phyloP scores from a whole-genome alignment of 225 moss, liverwort and hornwort genomes.

The Asterella californica region DNA sequence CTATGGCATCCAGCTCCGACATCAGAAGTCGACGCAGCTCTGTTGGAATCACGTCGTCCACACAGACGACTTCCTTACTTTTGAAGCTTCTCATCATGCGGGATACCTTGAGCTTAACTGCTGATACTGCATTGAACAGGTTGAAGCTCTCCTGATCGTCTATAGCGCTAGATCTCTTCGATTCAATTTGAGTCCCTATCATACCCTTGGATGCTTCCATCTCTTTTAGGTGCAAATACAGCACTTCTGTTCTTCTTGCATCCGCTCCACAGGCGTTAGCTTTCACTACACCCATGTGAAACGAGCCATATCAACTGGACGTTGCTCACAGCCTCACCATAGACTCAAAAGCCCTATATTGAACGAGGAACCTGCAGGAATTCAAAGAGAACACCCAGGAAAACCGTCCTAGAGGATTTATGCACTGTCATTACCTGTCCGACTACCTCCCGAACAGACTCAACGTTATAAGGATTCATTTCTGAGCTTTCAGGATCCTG shows the following conservation, averaged over 20 bases:
- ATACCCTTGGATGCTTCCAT: neutral
- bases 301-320: neutral
- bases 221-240: no score
- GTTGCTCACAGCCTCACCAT: neutral
- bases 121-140: neutral
- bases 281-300: neutral
- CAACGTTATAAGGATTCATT: no score
- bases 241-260: no score
- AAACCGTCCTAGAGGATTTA: no score
- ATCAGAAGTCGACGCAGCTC: neutral
- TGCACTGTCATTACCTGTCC: no score
- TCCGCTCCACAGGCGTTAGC: no score
- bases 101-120: neutral
- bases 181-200: neutral
- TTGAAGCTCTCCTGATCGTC: neutral
- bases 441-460: no score
- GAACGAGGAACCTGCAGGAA: neutral
- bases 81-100: neutral
- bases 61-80: neutral
- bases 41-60: conserved; percentile 1
- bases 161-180: neutral
- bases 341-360: neutral
- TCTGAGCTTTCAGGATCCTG: no score
- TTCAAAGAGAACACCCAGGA: no score
- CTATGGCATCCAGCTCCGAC: neutral